Conservation (phyloP, 305 asterid genomes). For the Fraxinus floribunda region DNA sequence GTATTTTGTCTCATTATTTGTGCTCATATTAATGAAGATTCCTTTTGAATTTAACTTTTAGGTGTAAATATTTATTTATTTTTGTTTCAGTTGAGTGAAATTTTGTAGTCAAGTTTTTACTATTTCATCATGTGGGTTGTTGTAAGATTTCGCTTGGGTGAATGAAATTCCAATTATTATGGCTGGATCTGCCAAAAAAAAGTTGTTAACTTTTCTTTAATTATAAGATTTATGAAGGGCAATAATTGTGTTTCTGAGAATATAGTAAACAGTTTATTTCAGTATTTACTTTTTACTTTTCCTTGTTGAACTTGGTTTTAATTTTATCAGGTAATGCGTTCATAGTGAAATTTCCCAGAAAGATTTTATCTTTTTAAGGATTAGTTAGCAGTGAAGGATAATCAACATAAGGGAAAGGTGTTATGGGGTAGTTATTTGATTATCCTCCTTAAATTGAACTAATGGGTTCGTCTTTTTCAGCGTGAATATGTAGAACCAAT, state of each 20-base stretch:
- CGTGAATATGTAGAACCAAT: neutral
- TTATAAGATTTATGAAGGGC: conserved; percentile 22
- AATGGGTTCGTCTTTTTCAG: neutral
- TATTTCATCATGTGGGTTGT: conserved; percentile 3
- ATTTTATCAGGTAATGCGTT: neutral
- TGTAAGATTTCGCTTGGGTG: conserved; percentile 16
- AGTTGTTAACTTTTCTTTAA: conserved; percentile 19
- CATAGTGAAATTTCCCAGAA: neutral
- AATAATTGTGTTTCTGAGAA: conserved; percentile 6
- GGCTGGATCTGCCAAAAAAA: conserved; percentile 40
- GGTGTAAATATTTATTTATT: conserved; percentile 13
- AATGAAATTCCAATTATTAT: conserved; percentile 24
- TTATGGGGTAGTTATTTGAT: neutral
- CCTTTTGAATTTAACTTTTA: conserved; percentile 11
- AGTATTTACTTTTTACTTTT: neutral
- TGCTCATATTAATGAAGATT: neutral
- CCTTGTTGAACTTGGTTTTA: neutral
- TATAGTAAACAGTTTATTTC: neutral
- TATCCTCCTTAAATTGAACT: neutral
- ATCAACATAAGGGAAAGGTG: neutral
- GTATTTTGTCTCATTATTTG: neutral
- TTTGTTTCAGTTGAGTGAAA: conserved; percentile 17
- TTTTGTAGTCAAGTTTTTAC: neutral
- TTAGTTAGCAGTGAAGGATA: neutral
- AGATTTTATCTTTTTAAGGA: neutral